Base-by-base conservation (phyloP, 768 basidiomycete species). In the Hericium alpestre region DNA sequence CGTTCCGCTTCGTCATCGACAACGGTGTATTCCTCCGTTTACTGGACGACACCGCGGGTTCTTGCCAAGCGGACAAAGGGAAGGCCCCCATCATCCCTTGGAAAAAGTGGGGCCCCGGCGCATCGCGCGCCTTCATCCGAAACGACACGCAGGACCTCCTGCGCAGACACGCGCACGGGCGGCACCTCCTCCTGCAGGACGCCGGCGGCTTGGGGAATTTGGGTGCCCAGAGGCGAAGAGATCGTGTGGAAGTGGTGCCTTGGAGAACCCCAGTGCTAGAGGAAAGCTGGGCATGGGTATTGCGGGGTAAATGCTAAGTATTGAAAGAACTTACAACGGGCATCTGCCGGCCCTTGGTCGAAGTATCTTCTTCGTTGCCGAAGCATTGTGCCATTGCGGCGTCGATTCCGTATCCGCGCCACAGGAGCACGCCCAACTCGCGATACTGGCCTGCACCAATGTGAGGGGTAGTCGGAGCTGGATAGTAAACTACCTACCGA, bases 311-410 rank as follows among this genome's bases (percentile, higher is more conserved):
- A 53, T 25, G 25, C 5, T 2, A n/a, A 15, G 16, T 22, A 7
- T 32, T 43, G 8, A 40, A 12, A 4, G 3, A 1, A 68, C 79
- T 56, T 77, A 91, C 90, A 59, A 94, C 89, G 12, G 93, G 93
- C 93, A 96, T 95, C 66, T 94, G 91, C 38, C 90, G 78, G 16
- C 93, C 93, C 66, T 93, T 93, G 8, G 86, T 83, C 11, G 83
- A 79, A 11, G 69, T 77, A 67, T 97, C 93, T 59, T 90, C 81
- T 63, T 82, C 72, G 62, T 90, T 94, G 37, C 91, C 89, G 65
- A 96, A 91, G 69, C 90, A 93, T 68, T 96, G 93, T 0, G 83
- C 84, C 90, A 97, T 94, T 57, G 88, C 73, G n/a, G 78, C 72
- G 63, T 92, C 82, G 18, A 93, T 68, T 16, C 80, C 74, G 67